phyloP scores from a whole-genome alignment of 2,329 filamentous ascomycete genomes.

The Microdochium bolleyi region DNA sequence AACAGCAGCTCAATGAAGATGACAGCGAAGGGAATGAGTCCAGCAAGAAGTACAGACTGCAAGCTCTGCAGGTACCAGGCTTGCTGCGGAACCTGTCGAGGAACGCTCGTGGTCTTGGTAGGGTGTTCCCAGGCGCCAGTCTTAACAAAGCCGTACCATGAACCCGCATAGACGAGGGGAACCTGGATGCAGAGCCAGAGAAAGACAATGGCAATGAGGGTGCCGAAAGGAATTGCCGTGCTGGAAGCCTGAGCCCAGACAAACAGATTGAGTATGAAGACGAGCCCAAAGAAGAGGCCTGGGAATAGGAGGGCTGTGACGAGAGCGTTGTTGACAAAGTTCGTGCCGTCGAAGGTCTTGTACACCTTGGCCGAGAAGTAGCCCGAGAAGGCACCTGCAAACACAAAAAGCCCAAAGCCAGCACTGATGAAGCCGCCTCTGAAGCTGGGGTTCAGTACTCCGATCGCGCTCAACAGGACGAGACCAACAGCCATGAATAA shows the following conservation, averaged over 20 bases:
- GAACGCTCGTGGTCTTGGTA: slow-evolving; percentile 63
- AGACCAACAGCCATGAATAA: slow-evolving; percentile 73
- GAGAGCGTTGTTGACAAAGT: slow-evolving; percentile 69
- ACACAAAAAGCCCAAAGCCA: slow-evolving; percentile 72
- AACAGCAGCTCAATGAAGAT: slow-evolving; percentile 84
- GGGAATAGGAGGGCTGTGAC: slow-evolving; percentile 74
- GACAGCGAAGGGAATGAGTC: slow-evolving; percentile 76
- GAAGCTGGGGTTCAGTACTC: slow-evolving; percentile 77
- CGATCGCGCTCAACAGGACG: slow-evolving; percentile 64
- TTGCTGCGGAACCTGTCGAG: slow-evolving; percentile 67
- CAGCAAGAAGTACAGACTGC: slow-evolving; percentile 61
- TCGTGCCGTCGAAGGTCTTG: slow-evolving; percentile 70
- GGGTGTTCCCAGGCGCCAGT: slow-evolving; percentile 71
- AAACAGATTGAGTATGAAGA: slow-evolving; percentile 80
- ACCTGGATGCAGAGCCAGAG: slow-evolving; percentile 84
- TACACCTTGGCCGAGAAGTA: slow-evolving; percentile 82
- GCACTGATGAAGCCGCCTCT: slow-evolving; percentile 86
- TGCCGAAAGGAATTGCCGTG: slow-evolving; percentile 78
- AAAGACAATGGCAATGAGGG: slow-evolving; percentile 61
- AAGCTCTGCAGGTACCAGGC: slow-evolving; percentile 65
- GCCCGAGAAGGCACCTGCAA: slow-evolving; percentile 76
- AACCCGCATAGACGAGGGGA: slow-evolving; percentile 73
- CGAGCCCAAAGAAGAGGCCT: slow-evolving; percentile 63
- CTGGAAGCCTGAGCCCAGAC: slow-evolving; percentile 86
- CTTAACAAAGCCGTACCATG: slow-evolving; percentile 66